These are phyloP conservation scores for Yamadazyma scolyti DNA, from an alignment of 805 yeast species.

Conservation along the genomic window DNA sequence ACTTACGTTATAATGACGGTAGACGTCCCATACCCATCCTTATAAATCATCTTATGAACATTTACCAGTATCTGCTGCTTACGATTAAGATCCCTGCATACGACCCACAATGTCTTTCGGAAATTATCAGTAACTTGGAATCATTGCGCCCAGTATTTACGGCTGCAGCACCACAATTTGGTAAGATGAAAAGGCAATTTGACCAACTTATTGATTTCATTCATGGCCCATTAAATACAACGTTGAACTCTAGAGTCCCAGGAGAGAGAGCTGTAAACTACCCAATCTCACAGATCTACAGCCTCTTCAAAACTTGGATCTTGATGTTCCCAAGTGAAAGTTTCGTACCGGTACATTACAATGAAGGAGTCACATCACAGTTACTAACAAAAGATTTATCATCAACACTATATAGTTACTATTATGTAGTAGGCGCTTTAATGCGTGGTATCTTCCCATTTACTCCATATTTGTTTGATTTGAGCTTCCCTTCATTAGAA, in stretches of 20 bases:
- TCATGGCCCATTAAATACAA: constrained; percentile 13
- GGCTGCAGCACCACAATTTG: neutral
- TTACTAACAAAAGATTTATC: no score
- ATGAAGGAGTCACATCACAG: constrained; percentile 9
- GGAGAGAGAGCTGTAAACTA: constrained; percentile 15
- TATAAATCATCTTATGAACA: constrained; percentile 5
- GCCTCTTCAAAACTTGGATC: constrained; percentile 18
- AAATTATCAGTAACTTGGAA: constrained; percentile 13
- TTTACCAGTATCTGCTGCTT: constrained; percentile 12
- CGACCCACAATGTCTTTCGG: constrained; percentile 18
- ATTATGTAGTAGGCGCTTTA: constrained; percentile 17
- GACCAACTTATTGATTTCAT: constrained; percentile 14
- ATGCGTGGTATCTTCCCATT: constrained; percentile 21
- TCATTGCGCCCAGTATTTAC: constrained; percentile 5
- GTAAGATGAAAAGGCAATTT: constrained; percentile 9
- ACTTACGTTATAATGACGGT: constrained; percentile 6
- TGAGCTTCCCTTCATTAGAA: constrained; percentile 16
- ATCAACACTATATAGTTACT: constrained; percentile 19
- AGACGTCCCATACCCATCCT: constrained; percentile 5
- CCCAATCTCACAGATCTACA: constrained; percentile 15
- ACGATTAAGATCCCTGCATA: constrained; percentile 21
- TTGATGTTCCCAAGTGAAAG: constrained; percentile 16
- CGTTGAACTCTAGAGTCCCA: constrained; percentile 11
- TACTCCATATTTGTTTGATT: constrained; percentile 17
- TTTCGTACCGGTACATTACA: constrained; percentile 4